Conservation (phyloP, 1,139 yeast genomes). For the Sugiyamaella neomexicana region DNA sequence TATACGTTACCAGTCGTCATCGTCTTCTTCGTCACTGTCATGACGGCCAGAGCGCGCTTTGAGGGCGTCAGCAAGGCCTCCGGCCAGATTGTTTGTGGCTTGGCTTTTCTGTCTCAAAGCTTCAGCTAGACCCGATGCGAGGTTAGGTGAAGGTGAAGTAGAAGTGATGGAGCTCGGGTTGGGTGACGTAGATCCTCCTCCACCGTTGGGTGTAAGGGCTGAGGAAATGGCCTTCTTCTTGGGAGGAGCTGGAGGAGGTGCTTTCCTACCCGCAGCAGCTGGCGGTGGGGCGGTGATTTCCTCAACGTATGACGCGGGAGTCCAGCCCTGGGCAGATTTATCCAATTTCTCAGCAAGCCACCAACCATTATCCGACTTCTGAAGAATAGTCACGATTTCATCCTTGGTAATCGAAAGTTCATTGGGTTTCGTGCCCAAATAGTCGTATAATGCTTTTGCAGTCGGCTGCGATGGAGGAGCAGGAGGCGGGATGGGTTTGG, state of each 20-base stretch:
- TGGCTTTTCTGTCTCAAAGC: constrained; percentile 65
- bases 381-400: constrained; percentile 68
- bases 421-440: constrained; percentile 81
- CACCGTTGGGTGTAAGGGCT: constrained; percentile 30
- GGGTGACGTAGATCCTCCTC: constrained; percentile 22
- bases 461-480: constrained; percentile 77
- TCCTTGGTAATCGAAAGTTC: constrained; percentile 76
- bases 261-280: constrained; percentile 25
- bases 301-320: constrained; percentile 86
- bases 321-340: constrained; percentile 90
- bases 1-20: constrained; percentile 42
- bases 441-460: constrained; percentile 84
- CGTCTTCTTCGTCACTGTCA: constrained; percentile 76
- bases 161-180: constrained; percentile 24
- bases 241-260: constrained; percentile 40
- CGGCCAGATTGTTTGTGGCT: constrained; percentile 70
- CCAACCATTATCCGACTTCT: constrained; percentile 77
- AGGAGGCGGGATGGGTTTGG: constrained; percentile 55
- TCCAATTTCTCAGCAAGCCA: constrained; percentile 79
- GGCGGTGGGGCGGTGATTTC: constrained; percentile 45
- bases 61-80: constrained; percentile 87
- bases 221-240: constrained; percentile 30
- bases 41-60: constrained; percentile 80
- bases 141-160: constrained; percentile 35
- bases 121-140: constrained; percentile 72